A percentile compares a stretch with the other conserved stretches of the same genome.
These are phyloP conservation scores for Globisporangium lucens DNA, from an alignment of 352 stramenopile species.

Conservation along the genomic window DNA sequence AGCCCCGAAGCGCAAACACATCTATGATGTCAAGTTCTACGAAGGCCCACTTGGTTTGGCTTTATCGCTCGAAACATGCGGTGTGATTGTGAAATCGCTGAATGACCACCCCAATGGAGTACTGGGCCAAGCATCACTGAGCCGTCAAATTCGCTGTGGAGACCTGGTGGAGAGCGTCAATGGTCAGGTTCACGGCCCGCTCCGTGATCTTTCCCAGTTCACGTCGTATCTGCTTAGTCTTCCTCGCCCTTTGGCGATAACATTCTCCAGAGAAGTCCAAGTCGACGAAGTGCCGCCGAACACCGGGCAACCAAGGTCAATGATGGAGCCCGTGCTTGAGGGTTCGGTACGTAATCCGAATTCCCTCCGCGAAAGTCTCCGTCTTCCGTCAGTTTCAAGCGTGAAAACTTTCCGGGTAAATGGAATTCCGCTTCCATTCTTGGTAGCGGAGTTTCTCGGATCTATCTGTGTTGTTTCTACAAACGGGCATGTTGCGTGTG, in stretches of 20 bases:
- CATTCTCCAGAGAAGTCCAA: constrained; percentile 43
- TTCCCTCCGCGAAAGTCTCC: constrained; percentile 26
- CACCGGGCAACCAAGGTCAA: neutral
- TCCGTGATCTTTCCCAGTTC: constrained; percentile 80
- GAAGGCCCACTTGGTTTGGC: constrained; percentile 72
- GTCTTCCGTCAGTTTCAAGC: neutral
- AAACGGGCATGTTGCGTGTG: constrained; percentile 35
- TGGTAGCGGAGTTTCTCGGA: constrained; percentile 35
- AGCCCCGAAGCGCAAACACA: constrained; percentile 12
- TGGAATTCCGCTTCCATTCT: constrained; percentile 38
- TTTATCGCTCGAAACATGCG: constrained; percentile 59
- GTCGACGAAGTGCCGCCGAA: constrained; percentile 8
- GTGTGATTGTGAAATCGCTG: constrained; percentile 76
- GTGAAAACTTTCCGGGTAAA: constrained; percentile 40
- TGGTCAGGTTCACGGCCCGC: constrained; percentile 48
- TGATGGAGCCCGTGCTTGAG: constrained; percentile 16
- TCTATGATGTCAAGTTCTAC: constrained; percentile 68
- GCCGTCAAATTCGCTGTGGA: constrained; percentile 50
- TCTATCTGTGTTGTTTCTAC: constrained; percentile 36
- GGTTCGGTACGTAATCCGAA: constrained; percentile 22
- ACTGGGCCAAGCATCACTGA: constrained; percentile 70
- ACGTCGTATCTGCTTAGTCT: constrained; percentile 66
- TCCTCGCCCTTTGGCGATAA: constrained; percentile 62
- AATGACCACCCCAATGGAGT: constrained; percentile 65
- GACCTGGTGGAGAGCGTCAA: constrained; percentile 79